phyloP scores from a whole-genome alignment of 73 alveolate genomes.

The Tetrahymena borealis region DNA sequence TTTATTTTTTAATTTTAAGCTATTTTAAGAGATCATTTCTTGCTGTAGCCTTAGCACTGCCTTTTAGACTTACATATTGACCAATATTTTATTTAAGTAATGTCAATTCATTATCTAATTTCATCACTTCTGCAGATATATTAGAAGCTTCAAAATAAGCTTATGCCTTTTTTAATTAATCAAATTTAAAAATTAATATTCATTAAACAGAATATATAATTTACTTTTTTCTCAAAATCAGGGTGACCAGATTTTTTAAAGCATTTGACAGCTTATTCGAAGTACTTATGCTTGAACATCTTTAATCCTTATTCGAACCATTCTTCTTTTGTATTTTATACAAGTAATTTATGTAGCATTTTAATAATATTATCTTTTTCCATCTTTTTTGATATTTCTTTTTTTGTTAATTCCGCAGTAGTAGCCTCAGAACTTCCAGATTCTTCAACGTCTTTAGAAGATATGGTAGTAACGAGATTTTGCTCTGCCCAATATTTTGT shows the following conservation, averaged over 20 bases:
- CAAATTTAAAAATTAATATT: constrained; percentile 22
- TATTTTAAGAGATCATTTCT: constrained; percentile 9
- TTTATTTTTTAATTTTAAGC: background rate
- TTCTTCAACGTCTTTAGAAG: constrained; percentile 10
- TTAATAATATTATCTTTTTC: background rate
- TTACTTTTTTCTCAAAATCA: constrained; percentile 43
- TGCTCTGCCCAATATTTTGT: constrained; percentile 59
- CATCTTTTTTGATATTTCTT: background rate
- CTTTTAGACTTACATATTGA: background rate
- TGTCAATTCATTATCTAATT: background rate
- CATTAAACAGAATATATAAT: constrained; percentile 46
- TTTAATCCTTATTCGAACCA: constrained; percentile 74
- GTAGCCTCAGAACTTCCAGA: background rate
- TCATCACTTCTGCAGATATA: background rate
- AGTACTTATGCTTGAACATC: constrained; percentile 66
- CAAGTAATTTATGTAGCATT: background rate
- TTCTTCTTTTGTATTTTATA: constrained; percentile 36
- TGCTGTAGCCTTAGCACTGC: constrained; percentile 18
- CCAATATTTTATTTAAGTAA: background rate
- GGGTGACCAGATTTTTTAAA: constrained; percentile 57
- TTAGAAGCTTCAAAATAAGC: background rate
- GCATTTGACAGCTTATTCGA: constrained; percentile 70
- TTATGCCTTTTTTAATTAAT: background rate
- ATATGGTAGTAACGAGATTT: constrained; percentile 36
- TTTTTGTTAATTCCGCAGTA: constrained; percentile 34